Conservation (phyloP, 768 basidiomycete species). For the Boletus tylopilopsis region DNA sequence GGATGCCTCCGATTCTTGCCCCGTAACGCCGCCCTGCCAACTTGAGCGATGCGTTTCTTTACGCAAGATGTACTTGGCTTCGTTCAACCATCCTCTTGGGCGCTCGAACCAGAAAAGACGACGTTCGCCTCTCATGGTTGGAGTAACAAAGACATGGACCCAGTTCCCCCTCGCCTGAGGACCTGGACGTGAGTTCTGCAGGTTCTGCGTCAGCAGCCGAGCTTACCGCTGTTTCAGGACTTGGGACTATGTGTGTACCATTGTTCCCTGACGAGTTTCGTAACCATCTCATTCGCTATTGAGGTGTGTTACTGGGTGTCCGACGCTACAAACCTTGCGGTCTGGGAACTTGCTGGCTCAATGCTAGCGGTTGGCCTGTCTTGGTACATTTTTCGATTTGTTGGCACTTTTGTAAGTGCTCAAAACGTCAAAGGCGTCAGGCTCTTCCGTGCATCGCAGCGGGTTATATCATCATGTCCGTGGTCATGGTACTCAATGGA, state of each 20-base stretch:
- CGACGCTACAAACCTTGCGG: conserved; percentile 38
- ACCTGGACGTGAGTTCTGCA: conserved; percentile 50
- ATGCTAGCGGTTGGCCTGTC: conserved; percentile 75
- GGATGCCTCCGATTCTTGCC: neutral
- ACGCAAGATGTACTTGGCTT: neutral
- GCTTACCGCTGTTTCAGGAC: conserved; percentile 26
- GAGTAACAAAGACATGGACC: conserved; percentile 78
- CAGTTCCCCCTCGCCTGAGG: conserved; percentile 53
- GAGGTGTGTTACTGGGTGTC: conserved; percentile 31
- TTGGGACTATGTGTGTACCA: conserved; percentile 64
- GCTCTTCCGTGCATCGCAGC: conserved; percentile 67
- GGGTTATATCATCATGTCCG: conserved; percentile 67
- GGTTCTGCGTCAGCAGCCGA: neutral
- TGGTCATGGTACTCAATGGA: conserved; percentile 75
- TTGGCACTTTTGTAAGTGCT: neutral
- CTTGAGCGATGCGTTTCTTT: conserved; percentile 8
- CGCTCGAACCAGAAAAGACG: conserved; percentile 26
- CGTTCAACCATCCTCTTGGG: conserved; percentile 21
- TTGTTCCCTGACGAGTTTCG: conserved; percentile 30
- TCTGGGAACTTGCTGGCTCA: conserved; percentile 53
- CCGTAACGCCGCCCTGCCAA: neutral
- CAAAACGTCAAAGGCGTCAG: conserved; percentile 46
- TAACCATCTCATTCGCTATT: conserved; percentile 12
- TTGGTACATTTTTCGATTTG: conserved; percentile 38
- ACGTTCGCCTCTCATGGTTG: conserved; percentile 60